Percentiles rank a stretch among this genome's conserved stretches.
These are phyloP conservation scores for Adenanthera pavonina DNA, from an alignment of 306 rosid genomes.

Conservation along the genomic window DNA sequence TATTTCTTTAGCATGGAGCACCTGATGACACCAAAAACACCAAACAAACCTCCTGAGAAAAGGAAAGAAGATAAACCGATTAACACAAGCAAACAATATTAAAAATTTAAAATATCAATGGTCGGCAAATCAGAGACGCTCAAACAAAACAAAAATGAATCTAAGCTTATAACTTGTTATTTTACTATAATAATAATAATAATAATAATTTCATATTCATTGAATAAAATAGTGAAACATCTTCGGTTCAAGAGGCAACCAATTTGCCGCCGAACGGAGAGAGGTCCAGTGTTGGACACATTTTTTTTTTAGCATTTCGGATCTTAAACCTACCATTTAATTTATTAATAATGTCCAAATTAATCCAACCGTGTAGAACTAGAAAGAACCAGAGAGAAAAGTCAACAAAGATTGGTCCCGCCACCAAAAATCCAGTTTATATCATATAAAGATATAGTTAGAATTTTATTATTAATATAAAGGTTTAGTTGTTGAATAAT, in stretches of 20 bases:
- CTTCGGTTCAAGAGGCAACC: not conserved
- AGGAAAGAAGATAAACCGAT: not conserved
- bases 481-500: too few species aligned
- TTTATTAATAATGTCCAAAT: too few species aligned
- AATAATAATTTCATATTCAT: too few species aligned
- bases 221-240: not conserved
- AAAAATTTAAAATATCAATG: not conserved
- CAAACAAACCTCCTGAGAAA: not conserved
- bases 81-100: not conserved
- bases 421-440: too few species aligned
- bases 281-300: not conserved
- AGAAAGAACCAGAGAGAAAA: too few species aligned
- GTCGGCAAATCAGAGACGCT: constrained; percentile 30
- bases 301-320: too few species aligned
- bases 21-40: not conserved
- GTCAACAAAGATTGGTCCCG: too few species aligned
- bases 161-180: not conserved
- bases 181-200: too few species aligned
- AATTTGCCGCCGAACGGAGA: not conserved
- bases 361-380: too few species aligned
- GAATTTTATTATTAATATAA: too few species aligned
- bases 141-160: not conserved
- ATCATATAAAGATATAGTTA: too few species aligned
- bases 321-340: too few species aligned
- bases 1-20: not conserved